These are phyloP conservation scores for Aspergillus intermedius DNA, from an alignment of 2,329 filamentous ascomycete species.

Conservation along the genomic window DNA sequence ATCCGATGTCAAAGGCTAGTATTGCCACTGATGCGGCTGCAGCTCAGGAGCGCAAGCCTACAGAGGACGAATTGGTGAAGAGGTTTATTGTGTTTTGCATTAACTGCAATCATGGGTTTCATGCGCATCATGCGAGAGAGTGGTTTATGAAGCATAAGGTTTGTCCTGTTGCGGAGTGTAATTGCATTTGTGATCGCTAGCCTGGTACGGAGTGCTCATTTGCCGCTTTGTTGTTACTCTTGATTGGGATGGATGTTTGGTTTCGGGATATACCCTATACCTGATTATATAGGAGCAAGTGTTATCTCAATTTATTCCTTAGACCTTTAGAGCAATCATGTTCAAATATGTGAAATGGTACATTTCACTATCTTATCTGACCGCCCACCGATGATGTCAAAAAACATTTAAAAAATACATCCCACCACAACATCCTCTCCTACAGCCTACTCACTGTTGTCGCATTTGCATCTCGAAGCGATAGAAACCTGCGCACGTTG, in stretches of 20 bases:
- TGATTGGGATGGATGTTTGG: not conserved
- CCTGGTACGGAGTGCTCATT: not conserved
- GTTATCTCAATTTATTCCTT: no score
- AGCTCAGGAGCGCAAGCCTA: constrained; percentile 18
- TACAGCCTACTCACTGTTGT: no score
- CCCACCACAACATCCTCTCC: not conserved
- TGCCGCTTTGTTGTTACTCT: not conserved
- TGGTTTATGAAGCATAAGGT: constrained; percentile 49
- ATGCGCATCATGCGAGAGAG: constrained; percentile 55
- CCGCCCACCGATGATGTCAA: constrained; percentile 3
- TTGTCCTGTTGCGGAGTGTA: constrained; percentile 37
- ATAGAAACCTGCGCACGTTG: no score
- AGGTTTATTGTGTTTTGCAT: constrained; percentile 56
- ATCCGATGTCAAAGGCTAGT: constrained; percentile 42
- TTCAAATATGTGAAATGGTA: no score
- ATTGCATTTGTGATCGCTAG: constrained; percentile 36
- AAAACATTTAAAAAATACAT: not conserved
- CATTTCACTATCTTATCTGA: no score
- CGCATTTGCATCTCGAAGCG: no score
- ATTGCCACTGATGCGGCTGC: constrained; percentile 29
- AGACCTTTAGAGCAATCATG: no score
- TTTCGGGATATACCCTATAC: no score
- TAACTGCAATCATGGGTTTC: constrained; percentile 58
- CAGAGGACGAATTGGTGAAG: constrained; percentile 43
- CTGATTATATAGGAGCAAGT: no score